A percentile compares a stretch with the other conserved stretches of the same genome.
Evolutionary conservation across 345 rosid genomes (phyloP).

Genomic region (Salix purpurea): DNA sequence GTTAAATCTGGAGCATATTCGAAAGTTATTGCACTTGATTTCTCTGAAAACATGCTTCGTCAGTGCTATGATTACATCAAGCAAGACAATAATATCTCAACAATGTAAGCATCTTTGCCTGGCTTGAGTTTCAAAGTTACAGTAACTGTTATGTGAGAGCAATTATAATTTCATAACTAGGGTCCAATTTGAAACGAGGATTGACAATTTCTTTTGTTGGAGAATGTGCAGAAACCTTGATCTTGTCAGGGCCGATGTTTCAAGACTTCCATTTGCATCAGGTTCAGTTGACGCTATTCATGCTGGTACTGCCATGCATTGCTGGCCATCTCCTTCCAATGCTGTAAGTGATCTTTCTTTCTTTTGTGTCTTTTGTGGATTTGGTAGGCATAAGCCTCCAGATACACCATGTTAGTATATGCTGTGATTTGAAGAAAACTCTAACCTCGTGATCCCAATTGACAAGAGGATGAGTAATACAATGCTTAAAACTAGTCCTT

Average conservation of each 20-base stretch:
- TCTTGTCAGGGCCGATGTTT: conserved; percentile 87
- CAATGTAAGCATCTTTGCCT: conserved; percentile 28
- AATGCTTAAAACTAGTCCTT: background rate
- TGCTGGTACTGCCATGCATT: conserved; percentile 93
- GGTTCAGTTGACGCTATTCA: conserved; percentile 86
- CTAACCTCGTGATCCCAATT: background rate
- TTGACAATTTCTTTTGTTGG: conserved; percentile 12
- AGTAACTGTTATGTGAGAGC: background rate
- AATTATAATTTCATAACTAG: background rate
- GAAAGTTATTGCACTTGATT: conserved; percentile 82
- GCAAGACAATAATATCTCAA: conserved; percentile 44
- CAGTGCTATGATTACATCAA: conserved; percentile 81
- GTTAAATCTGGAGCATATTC: conserved; percentile 73
- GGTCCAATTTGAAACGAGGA: conserved; percentile 4
- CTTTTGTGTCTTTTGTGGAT: background rate
- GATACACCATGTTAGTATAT: background rate
- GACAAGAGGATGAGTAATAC: background rate
- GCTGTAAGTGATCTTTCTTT: conserved; percentile 51
- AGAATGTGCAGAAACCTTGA: conserved; percentile 60
- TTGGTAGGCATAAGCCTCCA: background rate
- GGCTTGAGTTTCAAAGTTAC: background rate
- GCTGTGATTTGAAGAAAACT: background rate
- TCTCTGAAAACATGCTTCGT: conserved; percentile 94
- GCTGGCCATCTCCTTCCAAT: conserved; percentile 95
- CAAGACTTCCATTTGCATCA: conserved; percentile 81